Evolutionary conservation across 2,329 filamentous ascomycete genomes (phyloP), one percentile per base, ranked within the genome.

Genomic region (Colletotrichum sp.): DNA sequence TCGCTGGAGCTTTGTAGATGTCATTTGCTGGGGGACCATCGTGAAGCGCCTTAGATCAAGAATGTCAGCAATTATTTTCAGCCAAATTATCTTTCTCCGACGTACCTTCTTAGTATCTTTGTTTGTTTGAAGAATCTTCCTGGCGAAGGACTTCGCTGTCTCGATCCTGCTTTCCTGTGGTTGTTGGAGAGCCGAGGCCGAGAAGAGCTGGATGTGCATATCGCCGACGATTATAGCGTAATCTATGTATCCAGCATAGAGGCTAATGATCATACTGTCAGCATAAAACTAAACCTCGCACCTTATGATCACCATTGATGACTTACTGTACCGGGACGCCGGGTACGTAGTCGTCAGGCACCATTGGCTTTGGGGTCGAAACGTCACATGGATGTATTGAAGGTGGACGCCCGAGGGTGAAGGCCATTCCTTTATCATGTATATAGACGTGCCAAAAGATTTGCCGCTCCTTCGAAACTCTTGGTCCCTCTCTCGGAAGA

Each of bases 401-500:
- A 3, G 80, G 79, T 6, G 81, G 77, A 28, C 78, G 79, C 6
- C 81, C 81, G 21, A 78, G 78, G 3, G 81, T 81, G 61, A 82
- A 79, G 8, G 81, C 80, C 5, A 82, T 65, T 2, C 79, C 80
- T 66, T 81, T 82, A 9, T 82, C 81, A 78, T 79, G 81, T 3
- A 77, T 52, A 24, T 80, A 82, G 28, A 81, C 76, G 65, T 81
- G 78, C 80, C 81, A 82, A 71, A 82, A 82, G 10, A 82, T 65
- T 13, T 32, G 65, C 10, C 77, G 58, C 15, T 79, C 78, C 26
- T 58, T 76, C 7, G 60, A 64, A 2, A 75, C 64, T 3, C 71
- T 43, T 2, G 34, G 28, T 5, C 36, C 62, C 6, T 66, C 62
- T 2, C 10, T 66, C 16, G 79, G 77, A 30, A 81, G 48, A 32